phyloP scores from a whole-genome alignment of 805 yeast genomes.

The Spencermartinsiella europaea region DNA sequence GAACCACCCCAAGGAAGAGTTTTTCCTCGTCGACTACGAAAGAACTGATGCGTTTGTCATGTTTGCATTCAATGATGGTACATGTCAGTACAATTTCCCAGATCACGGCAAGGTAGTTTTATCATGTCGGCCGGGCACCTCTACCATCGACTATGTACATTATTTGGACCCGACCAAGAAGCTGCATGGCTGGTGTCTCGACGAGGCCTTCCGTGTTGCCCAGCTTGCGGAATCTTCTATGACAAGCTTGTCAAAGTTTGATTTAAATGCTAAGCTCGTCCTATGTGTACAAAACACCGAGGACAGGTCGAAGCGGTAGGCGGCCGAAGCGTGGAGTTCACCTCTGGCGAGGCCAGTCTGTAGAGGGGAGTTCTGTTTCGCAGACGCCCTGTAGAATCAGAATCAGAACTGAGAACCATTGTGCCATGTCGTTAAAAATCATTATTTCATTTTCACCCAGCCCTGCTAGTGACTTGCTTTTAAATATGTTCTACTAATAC shows the following conservation, averaged over 20 bases:
- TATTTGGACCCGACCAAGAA: neutral
- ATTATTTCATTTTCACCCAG: too few relatives aligned
- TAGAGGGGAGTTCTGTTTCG: too few relatives aligned
- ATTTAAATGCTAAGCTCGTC: slow-evolving; percentile 10
- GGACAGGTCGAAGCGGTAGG: slow-evolving; percentile 8
- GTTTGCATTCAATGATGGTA: slow-evolving; percentile 91
- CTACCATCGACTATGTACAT: neutral
- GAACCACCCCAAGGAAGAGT: slow-evolving; percentile 9
- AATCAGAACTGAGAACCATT: too few relatives aligned
- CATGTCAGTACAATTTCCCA: slow-evolving; percentile 89
- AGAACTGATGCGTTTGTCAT: slow-evolving; percentile 76
- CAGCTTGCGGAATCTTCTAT: neutral
- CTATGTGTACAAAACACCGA: slow-evolving; percentile 10
- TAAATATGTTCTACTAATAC: too few relatives aligned
- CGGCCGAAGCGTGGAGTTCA: too few relatives aligned
- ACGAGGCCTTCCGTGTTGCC: slow-evolving; percentile 1
- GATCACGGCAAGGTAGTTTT: slow-evolving; percentile 89
- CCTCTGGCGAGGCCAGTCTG: too few relatives aligned
- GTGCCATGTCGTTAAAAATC: too few relatives aligned
- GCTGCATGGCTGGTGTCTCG: neutral
- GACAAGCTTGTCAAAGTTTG: slow-evolving; percentile 7
- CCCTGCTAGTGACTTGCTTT: too few relatives aligned
- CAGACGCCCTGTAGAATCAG: too few relatives aligned
- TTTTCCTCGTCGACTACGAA: slow-evolving; percentile 76
- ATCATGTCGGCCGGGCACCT: neutral